Conservation (phyloP, 257 asterid species). For the Ilex aquifolium region DNA sequence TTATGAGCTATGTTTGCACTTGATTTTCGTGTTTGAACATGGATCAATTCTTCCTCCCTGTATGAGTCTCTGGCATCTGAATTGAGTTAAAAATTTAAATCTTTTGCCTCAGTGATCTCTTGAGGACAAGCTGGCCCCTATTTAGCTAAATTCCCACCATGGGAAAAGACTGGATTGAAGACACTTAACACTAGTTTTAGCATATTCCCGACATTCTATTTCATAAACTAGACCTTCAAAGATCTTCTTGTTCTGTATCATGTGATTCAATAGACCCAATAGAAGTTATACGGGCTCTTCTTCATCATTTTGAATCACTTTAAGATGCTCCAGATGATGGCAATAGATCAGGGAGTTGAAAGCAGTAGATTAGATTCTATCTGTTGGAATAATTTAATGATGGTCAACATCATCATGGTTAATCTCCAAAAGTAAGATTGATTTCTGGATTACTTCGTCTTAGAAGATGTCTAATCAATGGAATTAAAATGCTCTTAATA, state of each 20-base stretch:
- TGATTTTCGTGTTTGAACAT: not conserved
- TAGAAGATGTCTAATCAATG: not conserved
- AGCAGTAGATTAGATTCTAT: no score
- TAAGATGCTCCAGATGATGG: not conserved
- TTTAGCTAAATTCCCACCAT: not conserved
- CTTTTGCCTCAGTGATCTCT: no score
- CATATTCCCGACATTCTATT: not conserved
- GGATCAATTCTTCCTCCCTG: not conserved
- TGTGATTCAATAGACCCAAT: not conserved
- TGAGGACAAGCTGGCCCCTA: no score
- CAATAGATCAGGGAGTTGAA: no score
- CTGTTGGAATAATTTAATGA: no score
- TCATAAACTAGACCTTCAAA: not conserved
- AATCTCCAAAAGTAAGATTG: no score
- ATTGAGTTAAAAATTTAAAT: no score
- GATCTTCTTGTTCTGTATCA: not conserved
- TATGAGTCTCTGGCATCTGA: no score
- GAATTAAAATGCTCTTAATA: not conserved
- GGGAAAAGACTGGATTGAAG: not conserved
- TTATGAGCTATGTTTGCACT: not conserved
- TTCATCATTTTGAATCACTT: not conserved
- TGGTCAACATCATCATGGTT: no score
- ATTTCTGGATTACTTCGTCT: no score
- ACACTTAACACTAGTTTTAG: not conserved
- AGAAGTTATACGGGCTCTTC: not conserved